Evolutionary conservation across 805 yeast species (phyloP).

Genomic region (Kuraishia borneana): DNA sequence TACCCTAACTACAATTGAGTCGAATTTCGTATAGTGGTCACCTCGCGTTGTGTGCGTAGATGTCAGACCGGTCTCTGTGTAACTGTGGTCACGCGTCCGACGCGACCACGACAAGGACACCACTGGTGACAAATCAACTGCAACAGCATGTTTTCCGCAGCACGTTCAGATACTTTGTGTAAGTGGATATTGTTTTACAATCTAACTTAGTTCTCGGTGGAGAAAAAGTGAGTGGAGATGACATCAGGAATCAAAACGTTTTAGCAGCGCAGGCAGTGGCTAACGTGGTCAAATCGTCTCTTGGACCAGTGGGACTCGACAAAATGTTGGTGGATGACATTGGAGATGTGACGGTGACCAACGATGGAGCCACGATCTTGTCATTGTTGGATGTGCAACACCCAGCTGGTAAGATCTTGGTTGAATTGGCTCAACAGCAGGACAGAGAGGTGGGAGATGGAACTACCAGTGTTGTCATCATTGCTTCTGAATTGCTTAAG

Average conservation of each 20-base stretch:
- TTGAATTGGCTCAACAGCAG: slow-evolving; percentile 96
- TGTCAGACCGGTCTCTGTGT: too few relatives aligned
- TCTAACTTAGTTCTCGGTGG: slow-evolving; percentile 65
- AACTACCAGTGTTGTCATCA: slow-evolving; percentile 93
- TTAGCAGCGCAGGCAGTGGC: slow-evolving; percentile 85
- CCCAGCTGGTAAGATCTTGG: slow-evolving; percentile 96
- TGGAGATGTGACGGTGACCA: slow-evolving; percentile 97
- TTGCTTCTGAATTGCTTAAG: slow-evolving; percentile 85
- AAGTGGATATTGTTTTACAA: slow-evolving; percentile 12
- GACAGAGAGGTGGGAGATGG: slow-evolving; percentile 99
- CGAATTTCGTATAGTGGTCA: too few relatives aligned
- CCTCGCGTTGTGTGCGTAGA: too few relatives aligned
- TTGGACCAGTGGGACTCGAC: slow-evolving; percentile 97
- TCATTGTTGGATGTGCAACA: slow-evolving; percentile 90
- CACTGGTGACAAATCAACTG: not conserved
- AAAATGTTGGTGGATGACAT: slow-evolving; percentile 98
- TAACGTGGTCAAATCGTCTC: slow-evolving; percentile 77
- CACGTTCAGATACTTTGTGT: slow-evolving; percentile 85
- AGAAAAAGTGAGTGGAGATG: slow-evolving; percentile 92
- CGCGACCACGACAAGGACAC: not conserved
- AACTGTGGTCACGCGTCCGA: too few relatives aligned
- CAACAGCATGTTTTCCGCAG: slow-evolving; percentile 46
- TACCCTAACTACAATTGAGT: not conserved
- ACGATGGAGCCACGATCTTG: slow-evolving; percentile 96
- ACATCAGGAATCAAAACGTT: slow-evolving; percentile 91